These are phyloP conservation scores for Hymenoscyphus albidus DNA, from an alignment of 2,329 filamentous ascomycete species.

Conservation along the genomic window DNA sequence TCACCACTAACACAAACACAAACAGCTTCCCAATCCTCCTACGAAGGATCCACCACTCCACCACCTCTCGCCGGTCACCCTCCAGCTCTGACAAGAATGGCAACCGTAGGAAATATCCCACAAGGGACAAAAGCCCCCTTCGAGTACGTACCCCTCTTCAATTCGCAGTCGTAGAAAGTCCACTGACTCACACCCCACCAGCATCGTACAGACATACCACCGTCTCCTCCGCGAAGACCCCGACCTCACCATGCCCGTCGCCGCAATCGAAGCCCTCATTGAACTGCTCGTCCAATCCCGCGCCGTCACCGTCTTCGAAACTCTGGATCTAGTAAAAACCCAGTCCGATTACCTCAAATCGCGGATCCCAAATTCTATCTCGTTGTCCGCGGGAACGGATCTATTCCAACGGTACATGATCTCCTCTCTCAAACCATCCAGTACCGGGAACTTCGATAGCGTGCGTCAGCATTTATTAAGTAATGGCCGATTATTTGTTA, in stretches of 20 bases:
- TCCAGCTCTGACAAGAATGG: constrained; percentile 32
- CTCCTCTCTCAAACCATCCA: constrained; percentile 54
- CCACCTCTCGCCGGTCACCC: constrained; percentile 29
- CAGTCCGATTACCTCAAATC: constrained; percentile 75
- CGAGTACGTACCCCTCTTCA: constrained; percentile 25
- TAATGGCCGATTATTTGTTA: constrained; percentile 83
- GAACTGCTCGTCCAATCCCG: constrained; percentile 75
- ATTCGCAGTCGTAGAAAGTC: constrained; percentile 9
- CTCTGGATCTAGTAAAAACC: constrained; percentile 75
- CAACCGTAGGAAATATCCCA: constrained; percentile 28
- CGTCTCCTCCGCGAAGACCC: constrained; percentile 64
- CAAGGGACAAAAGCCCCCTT: constrained; percentile 22
- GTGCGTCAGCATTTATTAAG: constrained; percentile 78
- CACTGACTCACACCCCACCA: constrained; percentile 29
- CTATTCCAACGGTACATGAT: constrained; percentile 94
- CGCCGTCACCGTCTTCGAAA: constrained; percentile 88
- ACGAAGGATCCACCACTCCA: constrained; percentile 32
- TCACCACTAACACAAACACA: constrained; percentile 13
- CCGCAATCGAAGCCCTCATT: constrained; percentile 88
- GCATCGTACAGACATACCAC: constrained; percentile 63
- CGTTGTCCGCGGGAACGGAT: constrained; percentile 88
- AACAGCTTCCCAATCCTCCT: constrained; percentile 20
- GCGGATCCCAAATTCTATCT: constrained; percentile 81
- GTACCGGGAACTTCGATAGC: constrained; percentile 68
- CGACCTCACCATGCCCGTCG: constrained; percentile 91